Evolutionary conservation across 2,329 filamentous ascomycete species (phyloP), one percentile per base, ranked within the genome.

Genomic region (Diaporthe sp.): DNA sequence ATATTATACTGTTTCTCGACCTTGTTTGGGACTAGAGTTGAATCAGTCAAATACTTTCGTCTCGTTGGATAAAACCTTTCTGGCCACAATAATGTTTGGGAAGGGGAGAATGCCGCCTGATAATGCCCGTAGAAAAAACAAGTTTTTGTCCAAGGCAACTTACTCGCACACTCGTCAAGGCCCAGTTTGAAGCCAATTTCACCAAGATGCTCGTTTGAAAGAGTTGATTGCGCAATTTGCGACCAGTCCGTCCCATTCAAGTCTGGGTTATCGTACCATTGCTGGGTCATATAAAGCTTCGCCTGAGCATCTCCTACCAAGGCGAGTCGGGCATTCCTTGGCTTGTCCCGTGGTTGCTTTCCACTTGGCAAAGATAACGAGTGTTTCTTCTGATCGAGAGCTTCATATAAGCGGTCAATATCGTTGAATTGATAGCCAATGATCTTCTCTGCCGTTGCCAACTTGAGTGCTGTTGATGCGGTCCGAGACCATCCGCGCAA

Each of bases 341-440:
- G 61, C 10, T 19, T 37, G 9, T 3, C 9, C 7, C n/a, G 19
- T 1, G 4, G 0, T 8, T 6, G 10, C 46, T 55, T 53, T 28
- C 58, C 58, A 44, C 31, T 55, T 17, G 46, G 9, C 15, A n/a
- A 57, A 17, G 5, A 19, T 1, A 22, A 10, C 0, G 1, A 10
- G 13, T 5, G 17, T 51, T 15, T 55, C 13, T 39, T 79, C 72
- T 61, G 31, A 34, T 80, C 78, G 25, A 83, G 72, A 44, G 81
- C 81, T 39, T 74, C 78, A 34, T 79, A 79, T 10, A 82, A 81
- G 9, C 82, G 78, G 15, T 81, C 77, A 44, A 82, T 77, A 59
- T 79, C 74, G 49, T 80, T 82, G 42, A 79, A 79, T 25, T 80
- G 77, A 12, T 76, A 76, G 69, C 73, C 75, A n/a, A 76, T 44